Evolutionary conservation across 164 flowering plant species (phyloP), one percentile per base, ranked within the genome.

Genomic region (Piper betle): DNA sequence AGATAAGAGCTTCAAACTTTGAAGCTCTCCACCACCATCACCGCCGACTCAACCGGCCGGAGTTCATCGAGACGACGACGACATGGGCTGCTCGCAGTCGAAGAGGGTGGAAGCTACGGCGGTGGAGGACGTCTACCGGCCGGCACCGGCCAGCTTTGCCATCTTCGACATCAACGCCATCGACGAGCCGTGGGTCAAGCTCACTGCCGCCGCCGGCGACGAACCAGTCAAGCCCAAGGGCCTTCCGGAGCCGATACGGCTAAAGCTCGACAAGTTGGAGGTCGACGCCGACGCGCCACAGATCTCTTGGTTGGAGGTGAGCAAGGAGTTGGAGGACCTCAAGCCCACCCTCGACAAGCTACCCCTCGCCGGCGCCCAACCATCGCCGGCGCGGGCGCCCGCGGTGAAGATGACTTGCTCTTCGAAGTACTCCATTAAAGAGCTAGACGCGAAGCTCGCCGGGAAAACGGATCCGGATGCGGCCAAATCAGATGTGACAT

Each of bases 281-380:
- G 58, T 60, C 41, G 79, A 66, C 7, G 17, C 77, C 18, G 75
- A 75, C 33, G 79, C 80, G 8, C 91, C 91, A 43, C 80, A 72
- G n/a, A 77, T 91, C 0, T 93, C 96, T 0, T 93, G 98, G 98
- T 81, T 80, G 33, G 94, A 89, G 63, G 90, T 93, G 50, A 90
- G 92, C 68, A 90, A 85, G 66, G 90, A 71, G 19, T 73, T 89
- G 46, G 86, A 89, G 59, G 83, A 82, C 66, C 76, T 89, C 55
- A 86, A 87, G 70, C 83, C 94, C 67, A 66, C 72, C 8, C 67
- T 82, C 50, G 59, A 19, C 17, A 56, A 55, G 39, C 60, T 58
- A n/a, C 71, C 66, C 73, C 52, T 57, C 63, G 40, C 63, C 74
- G 48, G 40, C 64, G 25, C 18, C 39, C 53, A 41, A 19, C 64